These are phyloP conservation scores for Salix brachista DNA, from an alignment of 345 rosid genomes.

Conservation along the genomic window DNA sequence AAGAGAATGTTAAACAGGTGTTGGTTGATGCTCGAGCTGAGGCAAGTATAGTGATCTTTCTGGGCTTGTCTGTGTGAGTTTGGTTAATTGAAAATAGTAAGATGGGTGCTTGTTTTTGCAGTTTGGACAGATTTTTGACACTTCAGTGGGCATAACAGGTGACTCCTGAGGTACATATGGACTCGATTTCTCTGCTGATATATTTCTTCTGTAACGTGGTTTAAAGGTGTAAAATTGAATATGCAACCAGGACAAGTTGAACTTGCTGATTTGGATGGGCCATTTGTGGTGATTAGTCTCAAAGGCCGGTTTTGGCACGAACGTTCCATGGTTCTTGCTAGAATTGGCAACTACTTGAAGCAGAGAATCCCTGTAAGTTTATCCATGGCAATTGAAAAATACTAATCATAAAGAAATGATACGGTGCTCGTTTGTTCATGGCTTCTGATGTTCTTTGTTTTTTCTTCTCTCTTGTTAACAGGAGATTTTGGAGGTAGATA, in stretches of 20 bases:
- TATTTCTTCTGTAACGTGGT: background rate
- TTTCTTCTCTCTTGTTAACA: background rate
- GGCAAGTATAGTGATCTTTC: slow-evolving; percentile 32
- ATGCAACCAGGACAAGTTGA: slow-evolving; percentile 51
- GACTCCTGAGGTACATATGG: slow-evolving; percentile 18
- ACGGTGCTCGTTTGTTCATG: background rate
- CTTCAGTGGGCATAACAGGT: slow-evolving; percentile 83
- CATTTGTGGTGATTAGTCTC: slow-evolving; percentile 78
- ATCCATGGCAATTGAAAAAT: background rate
- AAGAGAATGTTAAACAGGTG: slow-evolving; percentile 66
- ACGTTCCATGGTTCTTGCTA: slow-evolving; percentile 71
- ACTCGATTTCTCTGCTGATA: background rate
- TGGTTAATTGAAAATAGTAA: background rate
- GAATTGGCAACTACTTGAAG: slow-evolving; percentile 82
- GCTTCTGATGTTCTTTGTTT: background rate
- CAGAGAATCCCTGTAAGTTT: slow-evolving; percentile 83
- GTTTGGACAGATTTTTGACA: slow-evolving; percentile 77
- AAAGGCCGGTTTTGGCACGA: slow-evolving; percentile 89
- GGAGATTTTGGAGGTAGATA: slow-evolving; percentile 51
- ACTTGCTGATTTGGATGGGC: slow-evolving; percentile 86
- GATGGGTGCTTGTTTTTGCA: slow-evolving; percentile 23
- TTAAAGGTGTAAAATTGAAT: background rate
- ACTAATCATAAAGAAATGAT: background rate
- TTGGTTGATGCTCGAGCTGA: slow-evolving; percentile 67
- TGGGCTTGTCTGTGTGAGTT: background rate